These are phyloP conservation scores for Coniochaeta hoffmannii DNA, from an alignment of 2,329 filamentous ascomycete species.

Conservation along the genomic window DNA sequence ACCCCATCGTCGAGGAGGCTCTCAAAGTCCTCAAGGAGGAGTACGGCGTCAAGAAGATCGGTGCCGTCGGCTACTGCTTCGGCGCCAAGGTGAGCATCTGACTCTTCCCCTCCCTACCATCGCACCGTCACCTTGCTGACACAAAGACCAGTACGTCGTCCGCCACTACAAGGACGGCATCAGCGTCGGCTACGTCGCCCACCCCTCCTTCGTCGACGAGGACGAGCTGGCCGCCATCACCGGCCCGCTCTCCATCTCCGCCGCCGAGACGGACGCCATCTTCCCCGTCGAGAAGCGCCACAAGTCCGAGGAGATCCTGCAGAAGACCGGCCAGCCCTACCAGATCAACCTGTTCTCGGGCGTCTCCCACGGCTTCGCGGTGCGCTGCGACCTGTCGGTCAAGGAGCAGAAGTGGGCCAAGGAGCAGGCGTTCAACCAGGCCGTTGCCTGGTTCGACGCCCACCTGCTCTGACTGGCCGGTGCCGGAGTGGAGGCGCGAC, in stretches of 20 bases:
- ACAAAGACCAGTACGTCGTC: constrained; percentile 49
- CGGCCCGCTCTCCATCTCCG: constrained; percentile 62
- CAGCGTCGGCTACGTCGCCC: constrained; percentile 65
- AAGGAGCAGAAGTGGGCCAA: constrained; percentile 60
- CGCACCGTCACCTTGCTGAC: neutral
- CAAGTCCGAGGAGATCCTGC: constrained; percentile 56
- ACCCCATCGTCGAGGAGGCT: constrained; percentile 39
- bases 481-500: neutral
- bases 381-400: constrained; percentile 56
- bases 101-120: neutral
- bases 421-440: constrained; percentile 75
- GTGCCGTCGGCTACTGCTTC: constrained; percentile 66
- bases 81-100: constrained; percentile 52
- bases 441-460: constrained; percentile 68
- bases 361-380: constrained; percentile 67
- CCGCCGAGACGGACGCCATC: constrained; percentile 56
- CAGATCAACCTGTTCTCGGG: constrained; percentile 72
- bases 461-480: constrained; percentile 32
- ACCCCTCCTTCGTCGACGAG: constrained; percentile 67
- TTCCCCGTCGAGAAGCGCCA: constrained; percentile 58
- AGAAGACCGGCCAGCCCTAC: constrained; percentile 51
- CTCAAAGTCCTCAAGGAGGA: constrained; percentile 53
- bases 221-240: constrained; percentile 58
- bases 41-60: constrained; percentile 50
- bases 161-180: constrained; percentile 59